Evolutionary conservation across 1,284 basidiomycete genomes (phyloP), one percentile per base, ranked within the genome.

Genomic region (Sparassis latifolia): DNA sequence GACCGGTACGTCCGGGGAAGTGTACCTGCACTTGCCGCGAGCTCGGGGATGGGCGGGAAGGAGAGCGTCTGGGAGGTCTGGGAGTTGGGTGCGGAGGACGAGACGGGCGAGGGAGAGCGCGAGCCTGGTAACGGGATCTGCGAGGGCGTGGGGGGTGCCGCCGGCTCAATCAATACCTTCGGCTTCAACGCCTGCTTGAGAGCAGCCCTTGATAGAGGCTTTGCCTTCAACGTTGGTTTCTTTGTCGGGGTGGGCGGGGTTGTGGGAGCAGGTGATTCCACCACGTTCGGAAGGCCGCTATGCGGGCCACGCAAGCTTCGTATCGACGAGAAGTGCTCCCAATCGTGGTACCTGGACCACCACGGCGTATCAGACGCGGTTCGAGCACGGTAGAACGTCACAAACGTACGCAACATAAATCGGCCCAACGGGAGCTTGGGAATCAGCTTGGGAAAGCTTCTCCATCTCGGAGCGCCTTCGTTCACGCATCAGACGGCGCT

Each of bases 321-420:
- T 48, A 95, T 87, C 27, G 88, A 91, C n/a, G 89, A 92, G 64
- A 94, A 95, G 66, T 95, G 92, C 63, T 95, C 90, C 90, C 89
- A 94, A 60, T 92, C 89, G 62, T 94, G 88, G 63, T 93, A 93
- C 33, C 88, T 90, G 60, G 12, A 45, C 42, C 20, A 20, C 20
- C 20, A 20, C 20, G 20, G 20, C 20, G 20, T 20, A 20, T 20
- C 20, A 20, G 20, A 20, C 20, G 20, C 20, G 20, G 20, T 20
- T 20, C 20, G 20, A 20, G 20, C 20, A 20, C 20, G 20, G 20
- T 20, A 20, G 20, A 20, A 20, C 20, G 20, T 20, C 20, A 52
- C 44, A 29, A 9, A 86, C 86, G 65, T 69, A 91, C 86, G 89
- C 88, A 53, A 91, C 86, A 68, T 89, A 91, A 28, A 90, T 75